Evolutionary conservation across 2,329 filamentous ascomycete species (phyloP).

Genomic region (Aspergillus uvarum): DNA sequence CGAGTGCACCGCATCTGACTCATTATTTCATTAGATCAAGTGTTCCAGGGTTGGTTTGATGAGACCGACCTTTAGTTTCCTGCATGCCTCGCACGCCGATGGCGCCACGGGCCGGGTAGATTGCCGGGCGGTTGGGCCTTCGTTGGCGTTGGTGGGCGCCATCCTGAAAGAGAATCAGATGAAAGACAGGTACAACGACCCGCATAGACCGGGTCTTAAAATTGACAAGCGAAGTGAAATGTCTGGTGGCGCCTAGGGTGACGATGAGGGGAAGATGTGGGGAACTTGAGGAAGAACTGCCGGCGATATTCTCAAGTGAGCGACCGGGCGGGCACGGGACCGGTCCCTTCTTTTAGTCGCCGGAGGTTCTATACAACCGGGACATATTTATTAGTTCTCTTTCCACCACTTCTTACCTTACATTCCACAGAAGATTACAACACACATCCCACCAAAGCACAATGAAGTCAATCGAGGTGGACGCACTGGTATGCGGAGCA

Average conservation of each 20-base stretch:
- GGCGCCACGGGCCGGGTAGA: slow-evolving; percentile 2
- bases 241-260: background rate
- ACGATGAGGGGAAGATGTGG: background rate
- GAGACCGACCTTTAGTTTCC: slow-evolving; percentile 18
- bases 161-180: background rate
- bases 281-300: background rate
- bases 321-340: background rate
- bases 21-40: background rate
- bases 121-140: background rate
- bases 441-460: background rate
- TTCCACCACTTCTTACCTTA: too few species aligned
- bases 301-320: background rate
- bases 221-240: too few species aligned
- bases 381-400: background rate
- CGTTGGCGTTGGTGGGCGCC: background rate
- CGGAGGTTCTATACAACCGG: background rate
- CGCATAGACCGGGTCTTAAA: too few species aligned
- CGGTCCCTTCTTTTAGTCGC: slow-evolving; percentile 12
- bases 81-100: slow-evolving; percentile 27
- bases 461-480: slow-evolving; percentile 24
- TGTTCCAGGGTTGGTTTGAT: background rate
- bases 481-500: slow-evolving; percentile 29
- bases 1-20: slow-evolving; percentile 30
- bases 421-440: too few species aligned
- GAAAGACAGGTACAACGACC: too few species aligned